Base-by-base conservation (phyloP, 2,329 filamentous ascomycete species). In the Pseudogymnoascus sp. region DNA sequence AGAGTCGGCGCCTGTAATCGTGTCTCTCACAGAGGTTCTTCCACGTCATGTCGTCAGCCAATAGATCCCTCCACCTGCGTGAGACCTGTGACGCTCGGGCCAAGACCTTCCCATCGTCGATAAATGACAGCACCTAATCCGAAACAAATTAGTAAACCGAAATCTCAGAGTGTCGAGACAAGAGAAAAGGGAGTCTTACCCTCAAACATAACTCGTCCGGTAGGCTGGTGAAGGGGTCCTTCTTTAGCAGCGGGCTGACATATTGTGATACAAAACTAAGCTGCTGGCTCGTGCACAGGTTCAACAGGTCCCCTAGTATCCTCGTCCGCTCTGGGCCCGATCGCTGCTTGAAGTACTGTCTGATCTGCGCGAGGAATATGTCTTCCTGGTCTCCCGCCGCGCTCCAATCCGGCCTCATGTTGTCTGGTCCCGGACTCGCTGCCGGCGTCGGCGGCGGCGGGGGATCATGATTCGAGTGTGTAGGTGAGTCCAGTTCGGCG, bases 21-120 rank as follows among this genome's bases (percentile, higher is more conserved):
- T 96, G 93, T 77, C 96, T 97, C 68, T 96, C 92, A 75, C 93
- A 98, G 19, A 99, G 83, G 67, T 95, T 92, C 79, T 96, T 97
- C 95, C 95, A 99, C 0, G 95, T 96, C 78, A 97, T 93, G 75
- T 99, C 95, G 75, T 99, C 95, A 73, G 90, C 93, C 61, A 99
- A 82, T 6, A 99, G 82, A 76, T 97, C 93, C 67, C 91, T 85
- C 95, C 95, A 99, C 75, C 93, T 85, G 68, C 87, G 87, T 63
- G 95, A 99, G n/a, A 99, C 95, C 75, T 98, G 93, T 4, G 93
- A 96, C 62, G 95, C 90, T 74, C 95, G 85, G 41, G 93, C 93
- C 57, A 99, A 82, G 2, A 96, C 96, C 74, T 93, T 95, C 1
- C 95, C 93, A 73, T 99, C 95, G 72, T 99, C 95, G 73, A 99